Evolutionary conservation across 257 asterid genomes (phyloP).

Genomic region (Scutellaria galericulata): DNA sequence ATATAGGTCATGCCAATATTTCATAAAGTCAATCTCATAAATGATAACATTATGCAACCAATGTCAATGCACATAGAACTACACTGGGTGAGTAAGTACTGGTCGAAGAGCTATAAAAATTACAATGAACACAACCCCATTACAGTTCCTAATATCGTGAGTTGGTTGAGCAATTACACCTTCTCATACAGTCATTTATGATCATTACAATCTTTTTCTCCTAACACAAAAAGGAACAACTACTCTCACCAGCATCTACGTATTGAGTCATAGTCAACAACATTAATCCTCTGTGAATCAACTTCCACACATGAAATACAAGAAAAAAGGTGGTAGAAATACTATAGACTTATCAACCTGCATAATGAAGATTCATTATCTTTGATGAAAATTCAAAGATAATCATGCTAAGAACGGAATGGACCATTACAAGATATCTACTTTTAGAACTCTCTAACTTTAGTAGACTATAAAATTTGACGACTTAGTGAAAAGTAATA

Average conservation of each 20-base stretch:
- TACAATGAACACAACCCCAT: neutral
- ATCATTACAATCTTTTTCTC: neutral
- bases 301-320: neutral
- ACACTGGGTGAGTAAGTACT: conserved; percentile 2
- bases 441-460: no score
- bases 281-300: neutral
- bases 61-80: neutral
- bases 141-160: conserved; percentile 9
- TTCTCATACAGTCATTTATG: conserved; percentile 11
- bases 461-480: neutral
- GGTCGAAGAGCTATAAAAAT: neutral
- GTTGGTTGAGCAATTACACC: conserved; percentile 17
- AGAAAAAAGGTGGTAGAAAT: neutral
- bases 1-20: conserved; percentile 6
- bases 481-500: neutral
- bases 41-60: conserved; percentile 17
- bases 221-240: neutral
- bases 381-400: neutral
- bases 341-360: conserved; percentile 3
- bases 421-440: neutral
- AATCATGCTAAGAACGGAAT: neutral
- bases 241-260: neutral
- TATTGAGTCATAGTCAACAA: neutral
- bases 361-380: neutral
- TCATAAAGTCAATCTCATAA: conserved; percentile 19